phyloP scores from a whole-genome alignment of 441 rosid species.

The Mallotus repandus region DNA sequence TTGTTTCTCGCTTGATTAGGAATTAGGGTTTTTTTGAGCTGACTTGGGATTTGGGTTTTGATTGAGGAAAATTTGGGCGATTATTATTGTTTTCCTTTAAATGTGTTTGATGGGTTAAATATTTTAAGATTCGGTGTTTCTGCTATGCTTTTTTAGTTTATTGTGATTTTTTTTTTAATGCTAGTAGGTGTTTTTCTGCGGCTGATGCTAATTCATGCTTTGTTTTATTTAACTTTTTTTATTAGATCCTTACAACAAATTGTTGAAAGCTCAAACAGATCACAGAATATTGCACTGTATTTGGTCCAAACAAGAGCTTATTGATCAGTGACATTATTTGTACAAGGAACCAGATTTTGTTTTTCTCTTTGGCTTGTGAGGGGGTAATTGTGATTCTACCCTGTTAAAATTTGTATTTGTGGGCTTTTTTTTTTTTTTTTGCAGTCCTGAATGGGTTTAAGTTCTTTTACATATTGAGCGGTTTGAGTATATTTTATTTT shows the following conservation, averaged over 20 bases:
- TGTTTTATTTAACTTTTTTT: constrained; percentile 25
- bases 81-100: not conserved
- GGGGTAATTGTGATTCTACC: constrained; percentile 26
- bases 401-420: constrained; percentile 20
- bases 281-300: constrained; percentile 30
- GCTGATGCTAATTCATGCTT: constrained; percentile 31
- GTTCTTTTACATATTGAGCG: constrained; percentile 23
- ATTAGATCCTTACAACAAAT: constrained; percentile 42
- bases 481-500: constrained; percentile 28
- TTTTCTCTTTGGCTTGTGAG: constrained; percentile 30
- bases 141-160: not conserved
- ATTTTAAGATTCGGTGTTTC: constrained; percentile 3
- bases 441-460: constrained; percentile 18
- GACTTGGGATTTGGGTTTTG: not conserved
- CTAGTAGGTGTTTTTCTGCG: constrained; percentile 13
- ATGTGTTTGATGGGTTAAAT: not conserved
- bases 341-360: constrained; percentile 27
- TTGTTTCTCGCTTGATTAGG: constrained; percentile 9
- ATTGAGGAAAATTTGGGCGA: not conserved
- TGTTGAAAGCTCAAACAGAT: constrained; percentile 39
- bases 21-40: constrained; percentile 33
- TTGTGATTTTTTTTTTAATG: not conserved
- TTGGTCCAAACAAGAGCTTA: constrained; percentile 31
- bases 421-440: not conserved
- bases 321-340: constrained; percentile 25